Base-by-base conservation (phyloP, 768 basidiomycete genomes). In the Boletus insuetus region DNA sequence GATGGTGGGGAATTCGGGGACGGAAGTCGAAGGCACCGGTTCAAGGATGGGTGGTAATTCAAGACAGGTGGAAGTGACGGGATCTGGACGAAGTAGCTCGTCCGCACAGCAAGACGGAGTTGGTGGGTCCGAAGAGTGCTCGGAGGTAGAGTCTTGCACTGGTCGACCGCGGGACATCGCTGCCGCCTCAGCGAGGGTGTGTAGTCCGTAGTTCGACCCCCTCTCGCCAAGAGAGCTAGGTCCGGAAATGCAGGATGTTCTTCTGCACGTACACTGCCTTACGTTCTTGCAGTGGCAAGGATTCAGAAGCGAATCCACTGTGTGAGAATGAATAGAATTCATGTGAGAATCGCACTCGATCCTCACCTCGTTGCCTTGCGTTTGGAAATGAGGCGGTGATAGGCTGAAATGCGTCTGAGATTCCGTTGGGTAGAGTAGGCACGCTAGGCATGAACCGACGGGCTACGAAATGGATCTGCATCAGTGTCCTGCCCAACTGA, bases 381-480 rank as follows among this genome's bases (percentile, higher is more conserved):
- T 81, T 75, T 22, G 79, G 61, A 32, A 76, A 72, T 14, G 61
- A 54, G 22, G 66, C 52, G 37, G 59, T 58, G 16, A 59, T 53
- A 32, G 69, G 46, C 67, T 64, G 58, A 65, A 71, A 34, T 44
- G 77, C 77, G 69, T 88, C 87, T 53, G 79, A 80, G 29, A 91
- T 74, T 35, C 89, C 89, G 59, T 91, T 89, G 11, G 89, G 89
- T 38, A 91, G 69, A 2, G 88, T 79, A 13, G 89, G 89, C 4
- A 78, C 75, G 31, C 86, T 85, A 9, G 87, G 87, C 61, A 88
- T 83, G 66, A 82, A 89, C 58, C 87, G 77, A 60, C 77, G 79
- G 26, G 82, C 87, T 88, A 61, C 19, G 24, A n/a, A n/a, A 40
- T 20, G 16, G 13, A 29, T 53, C 35, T 11, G 16, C n/a, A 47